A percentile compares a stretch with the other conserved stretches of the same genome.
Conservation (phyloP, 331 rosid species). For the Pyrus hybrid region DNA sequence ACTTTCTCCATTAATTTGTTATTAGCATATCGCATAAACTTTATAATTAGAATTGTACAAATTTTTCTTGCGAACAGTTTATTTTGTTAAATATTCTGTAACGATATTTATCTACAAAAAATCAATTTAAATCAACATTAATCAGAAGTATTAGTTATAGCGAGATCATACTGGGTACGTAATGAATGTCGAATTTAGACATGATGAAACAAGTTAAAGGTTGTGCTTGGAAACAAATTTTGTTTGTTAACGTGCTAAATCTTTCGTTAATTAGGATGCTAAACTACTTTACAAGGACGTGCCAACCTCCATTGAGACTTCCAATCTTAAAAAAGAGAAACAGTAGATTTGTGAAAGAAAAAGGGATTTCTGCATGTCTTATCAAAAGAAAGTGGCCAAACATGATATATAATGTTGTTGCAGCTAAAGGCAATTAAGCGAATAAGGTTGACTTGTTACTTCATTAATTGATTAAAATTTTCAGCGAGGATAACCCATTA, state of each 20-base stretch:
- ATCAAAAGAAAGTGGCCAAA: neutral
- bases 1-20: too few species aligned
- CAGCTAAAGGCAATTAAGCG: neutral
- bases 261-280: neutral
- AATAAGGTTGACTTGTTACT: neutral
- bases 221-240: neutral
- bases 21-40: too few species aligned
- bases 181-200: neutral
- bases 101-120: too few species aligned
- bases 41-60: too few species aligned
- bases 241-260: neutral
- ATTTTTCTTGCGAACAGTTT: too few species aligned
- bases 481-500: too few species aligned
- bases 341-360: constrained; percentile 2
- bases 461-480: neutral
- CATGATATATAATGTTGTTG: neutral
- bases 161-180: neutral
- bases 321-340: constrained; percentile 10
- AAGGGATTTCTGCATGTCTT: neutral
- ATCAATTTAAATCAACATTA: too few species aligned
- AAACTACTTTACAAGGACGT: constrained; percentile 25
- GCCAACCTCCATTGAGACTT: constrained; percentile 39
- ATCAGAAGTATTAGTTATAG: neutral
- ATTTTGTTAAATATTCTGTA: too few species aligned
- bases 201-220: neutral